These are phyloP conservation scores for Talaromyces sp. DNA, from an alignment of 2,329 filamentous ascomycete species.

Conservation along the genomic window DNA sequence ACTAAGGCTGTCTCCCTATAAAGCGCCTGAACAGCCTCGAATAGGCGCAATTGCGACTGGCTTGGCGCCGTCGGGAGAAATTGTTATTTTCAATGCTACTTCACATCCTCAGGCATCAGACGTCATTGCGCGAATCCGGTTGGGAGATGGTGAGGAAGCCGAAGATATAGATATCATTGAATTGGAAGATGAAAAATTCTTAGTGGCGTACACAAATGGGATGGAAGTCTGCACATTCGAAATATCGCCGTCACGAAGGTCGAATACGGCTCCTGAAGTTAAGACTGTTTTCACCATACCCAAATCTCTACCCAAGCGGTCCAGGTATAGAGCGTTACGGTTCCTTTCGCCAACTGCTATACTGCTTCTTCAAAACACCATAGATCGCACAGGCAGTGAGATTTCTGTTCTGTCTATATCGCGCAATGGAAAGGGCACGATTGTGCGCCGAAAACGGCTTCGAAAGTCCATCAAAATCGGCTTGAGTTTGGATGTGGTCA, in stretches of 20 bases:
- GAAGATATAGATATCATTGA: conserved; percentile 42
- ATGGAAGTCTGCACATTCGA: conserved; percentile 66
- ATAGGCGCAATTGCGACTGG: conserved; percentile 76
- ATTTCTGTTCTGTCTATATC: conserved; percentile 44
- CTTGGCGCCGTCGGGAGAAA: conserved; percentile 67
- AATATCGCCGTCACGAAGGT: conserved; percentile 48
- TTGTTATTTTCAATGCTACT: conserved; percentile 71
- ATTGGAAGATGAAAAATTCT: conserved; percentile 47
- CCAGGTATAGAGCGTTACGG: conserved; percentile 53
- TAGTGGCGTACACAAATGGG: conserved; percentile 73
- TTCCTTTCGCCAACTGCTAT: conserved; percentile 52
- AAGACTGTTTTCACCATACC: conserved; percentile 39
- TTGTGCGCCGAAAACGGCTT: conserved; percentile 54
- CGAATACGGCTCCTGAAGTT: conserved; percentile 34
- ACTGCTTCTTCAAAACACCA: conserved; percentile 53
- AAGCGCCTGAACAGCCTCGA: conserved; percentile 51
- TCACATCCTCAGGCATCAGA: conserved; percentile 48
- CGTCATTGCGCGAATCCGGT: conserved; percentile 50
- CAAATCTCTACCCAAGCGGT: conserved; percentile 31
- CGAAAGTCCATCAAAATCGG: conserved; percentile 66
- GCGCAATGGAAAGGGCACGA: conserved; percentile 31
- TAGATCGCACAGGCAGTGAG: conserved; percentile 52
- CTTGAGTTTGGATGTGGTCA: conserved; percentile 70
- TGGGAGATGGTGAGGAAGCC: conserved; percentile 49
- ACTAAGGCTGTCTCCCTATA: conserved; percentile 52